Conservation (phyloP, 352 stramenopile genomes). For the Peronosclerospora sorghi region DNA sequence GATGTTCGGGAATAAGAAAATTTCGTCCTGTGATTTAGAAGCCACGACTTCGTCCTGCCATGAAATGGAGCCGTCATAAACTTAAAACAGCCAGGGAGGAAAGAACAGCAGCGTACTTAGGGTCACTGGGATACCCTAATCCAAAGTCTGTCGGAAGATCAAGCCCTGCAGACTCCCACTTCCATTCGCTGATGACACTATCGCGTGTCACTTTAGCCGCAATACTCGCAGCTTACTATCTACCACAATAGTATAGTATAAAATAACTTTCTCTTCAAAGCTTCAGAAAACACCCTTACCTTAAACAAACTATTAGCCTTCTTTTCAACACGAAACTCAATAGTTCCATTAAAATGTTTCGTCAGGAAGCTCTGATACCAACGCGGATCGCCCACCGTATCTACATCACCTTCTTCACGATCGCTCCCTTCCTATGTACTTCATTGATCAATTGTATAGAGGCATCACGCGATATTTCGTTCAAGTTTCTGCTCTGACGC, state of each 20-base stretch:
- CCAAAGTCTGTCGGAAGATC: too few species aligned
- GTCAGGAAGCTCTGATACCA: slow-evolving; percentile 90
- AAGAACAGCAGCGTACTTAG: slow-evolving; percentile 40
- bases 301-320: slow-evolving; percentile 95
- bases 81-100: not conserved
- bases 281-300: too few species aligned
- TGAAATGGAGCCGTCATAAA: too few species aligned
- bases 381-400: slow-evolving; percentile 89
- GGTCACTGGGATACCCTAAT: slow-evolving; percentile 89
- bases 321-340: slow-evolving; percentile 92
- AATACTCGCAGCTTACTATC: slow-evolving; percentile 88
- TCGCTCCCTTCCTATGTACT: slow-evolving; percentile 78
- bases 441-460: slow-evolving; percentile 89
- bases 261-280: too few species aligned
- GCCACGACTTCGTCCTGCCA: slow-evolving; percentile 76
- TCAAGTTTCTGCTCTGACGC: slow-evolving; percentile 82
- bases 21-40: slow-evolving; percentile 64
- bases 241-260: too few species aligned
- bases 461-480: slow-evolving; percentile 90
- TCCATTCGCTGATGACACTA: too few species aligned
- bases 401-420: too few species aligned
- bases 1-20: too few species aligned
- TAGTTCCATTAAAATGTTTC: slow-evolving; percentile 79
- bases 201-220: too few species aligned
- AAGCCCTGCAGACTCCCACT: too few species aligned